Evolutionary conservation across 345 rosid genomes (phyloP).

Genomic region (Clausena lansium): DNA sequence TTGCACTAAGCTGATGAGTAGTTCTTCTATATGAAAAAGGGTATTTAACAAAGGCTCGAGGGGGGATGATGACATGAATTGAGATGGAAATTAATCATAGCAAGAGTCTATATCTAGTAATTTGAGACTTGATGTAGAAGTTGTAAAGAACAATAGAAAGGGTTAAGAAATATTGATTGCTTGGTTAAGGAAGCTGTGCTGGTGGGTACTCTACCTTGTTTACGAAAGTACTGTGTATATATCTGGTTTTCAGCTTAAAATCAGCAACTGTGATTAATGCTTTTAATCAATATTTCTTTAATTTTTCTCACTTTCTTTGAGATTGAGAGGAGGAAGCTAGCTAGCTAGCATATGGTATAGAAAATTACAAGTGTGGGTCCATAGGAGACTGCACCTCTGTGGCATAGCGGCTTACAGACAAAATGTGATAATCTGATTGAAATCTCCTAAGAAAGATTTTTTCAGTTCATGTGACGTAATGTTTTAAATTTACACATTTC

Average conservation of each 20-base stretch:
- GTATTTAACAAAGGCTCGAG: neutral
- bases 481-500: conserved; percentile 10
- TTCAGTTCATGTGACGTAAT: conserved; percentile 15
- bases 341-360: neutral
- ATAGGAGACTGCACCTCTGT: conserved; percentile 11
- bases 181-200: conserved; percentile 36
- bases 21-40: neutral
- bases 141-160: neutral
- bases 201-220: conserved; percentile 44
- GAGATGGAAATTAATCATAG: neutral
- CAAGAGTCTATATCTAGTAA: conserved; percentile 4
- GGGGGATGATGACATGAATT: neutral
- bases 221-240: conserved; percentile 17
- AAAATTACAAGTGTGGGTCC: conserved; percentile 27
- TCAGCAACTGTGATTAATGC: conserved; percentile 4
- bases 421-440: conserved; percentile 29
- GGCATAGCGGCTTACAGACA: conserved; percentile 21
- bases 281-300: conserved; percentile 6
- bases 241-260: conserved; percentile 12
- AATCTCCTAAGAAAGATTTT: conserved; percentile 24
- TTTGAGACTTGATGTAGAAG: conserved; percentile 11
- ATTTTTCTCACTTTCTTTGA: conserved; percentile 1
- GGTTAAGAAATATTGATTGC: conserved; percentile 12
- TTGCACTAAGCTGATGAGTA: conserved; percentile 2
- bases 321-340: neutral